Evolutionary conservation across 805 yeast species (phyloP).

Genomic region (Candida orba): DNA sequence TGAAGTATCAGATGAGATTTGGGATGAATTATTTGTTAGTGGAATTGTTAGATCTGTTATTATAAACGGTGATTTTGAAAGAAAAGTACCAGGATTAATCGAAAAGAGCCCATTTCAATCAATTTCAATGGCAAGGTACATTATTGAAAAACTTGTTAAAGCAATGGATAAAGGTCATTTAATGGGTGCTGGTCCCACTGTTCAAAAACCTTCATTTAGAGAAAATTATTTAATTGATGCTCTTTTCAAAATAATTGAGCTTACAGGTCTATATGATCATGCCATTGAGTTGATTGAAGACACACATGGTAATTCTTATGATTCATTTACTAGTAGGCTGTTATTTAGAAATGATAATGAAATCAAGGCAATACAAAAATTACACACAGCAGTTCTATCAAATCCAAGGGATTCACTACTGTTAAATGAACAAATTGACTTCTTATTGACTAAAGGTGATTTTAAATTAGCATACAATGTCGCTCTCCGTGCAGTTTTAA

Average conservation of each 20-base stretch:
- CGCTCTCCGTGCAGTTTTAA: constrained; percentile 52
- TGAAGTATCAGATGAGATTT: constrained; percentile 31
- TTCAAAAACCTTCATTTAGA: constrained; percentile 57
- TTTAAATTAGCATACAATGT: constrained; percentile 49
- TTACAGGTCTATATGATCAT: constrained; percentile 31
- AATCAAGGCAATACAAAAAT: constrained; percentile 27
- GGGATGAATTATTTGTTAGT: constrained; percentile 60
- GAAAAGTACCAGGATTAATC: constrained; percentile 53
- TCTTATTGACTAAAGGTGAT: constrained; percentile 47
- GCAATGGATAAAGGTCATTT: constrained; percentile 40
- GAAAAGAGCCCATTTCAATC: constrained; percentile 35
- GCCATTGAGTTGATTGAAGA: constrained; percentile 34
- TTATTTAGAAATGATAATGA: constrained; percentile 28
- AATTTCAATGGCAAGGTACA: constrained; percentile 5
- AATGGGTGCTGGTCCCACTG: constrained; percentile 57
- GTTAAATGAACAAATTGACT: constrained; percentile 46
- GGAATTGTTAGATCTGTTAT: constrained; percentile 46
- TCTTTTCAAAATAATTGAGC: constrained; percentile 38
- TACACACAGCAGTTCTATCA: constrained; percentile 22
- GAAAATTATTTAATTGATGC: constrained; percentile 71
- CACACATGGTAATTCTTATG: constrained; percentile 16
- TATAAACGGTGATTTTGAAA: constrained; percentile 45
- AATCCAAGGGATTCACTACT: constrained; percentile 17
- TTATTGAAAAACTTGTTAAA: constrained; percentile 11
- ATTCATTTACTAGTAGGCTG: constrained; percentile 25